Conservation (phyloP, 164 flowering plant genomes). For the Sedum album region DNA sequence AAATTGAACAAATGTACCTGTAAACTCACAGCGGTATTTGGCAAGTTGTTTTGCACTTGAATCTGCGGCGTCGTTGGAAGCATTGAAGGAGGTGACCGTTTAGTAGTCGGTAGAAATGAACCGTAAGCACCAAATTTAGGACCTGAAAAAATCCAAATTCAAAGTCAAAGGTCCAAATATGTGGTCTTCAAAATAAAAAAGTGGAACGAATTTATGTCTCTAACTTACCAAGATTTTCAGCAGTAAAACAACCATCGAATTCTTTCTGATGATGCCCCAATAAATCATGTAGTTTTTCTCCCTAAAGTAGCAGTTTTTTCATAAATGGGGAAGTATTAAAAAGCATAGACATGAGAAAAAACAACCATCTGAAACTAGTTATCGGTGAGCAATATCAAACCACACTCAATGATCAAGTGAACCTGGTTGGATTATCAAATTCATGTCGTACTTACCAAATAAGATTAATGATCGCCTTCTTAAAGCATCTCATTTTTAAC, state of each 20-base stretch:
- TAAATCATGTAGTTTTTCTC: slow-evolving; percentile 46
- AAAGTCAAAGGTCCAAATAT: slow-evolving; percentile 1
- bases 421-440: not conserved
- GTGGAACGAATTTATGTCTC: not conserved
- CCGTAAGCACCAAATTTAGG: slow-evolving; percentile 64
- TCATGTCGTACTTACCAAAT: not conserved
- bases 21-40: not conserved
- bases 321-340: not conserved
- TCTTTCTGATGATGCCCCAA: slow-evolving; percentile 63
- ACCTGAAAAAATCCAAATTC: slow-evolving; percentile 22
- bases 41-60: slow-evolving; percentile 20
- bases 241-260: slow-evolving; percentile 62
- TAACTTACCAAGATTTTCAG: slow-evolving; percentile 58
- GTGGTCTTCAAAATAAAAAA: not conserved
- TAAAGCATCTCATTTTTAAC: not conserved
- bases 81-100: slow-evolving; percentile 36
- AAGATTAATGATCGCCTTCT: not conserved
- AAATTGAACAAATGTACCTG: not conserved
- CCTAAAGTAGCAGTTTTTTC: slow-evolving; percentile 22
- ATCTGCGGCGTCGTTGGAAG: slow-evolving; percentile 31
- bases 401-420: not conserved
- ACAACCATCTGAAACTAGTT: not conserved
- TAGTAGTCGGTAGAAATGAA: slow-evolving; percentile 53
- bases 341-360: not conserved
- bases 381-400: not conserved